Base-by-base conservation (phyloP, 208 protist species). In the Acanthamoeba quina region DNA sequence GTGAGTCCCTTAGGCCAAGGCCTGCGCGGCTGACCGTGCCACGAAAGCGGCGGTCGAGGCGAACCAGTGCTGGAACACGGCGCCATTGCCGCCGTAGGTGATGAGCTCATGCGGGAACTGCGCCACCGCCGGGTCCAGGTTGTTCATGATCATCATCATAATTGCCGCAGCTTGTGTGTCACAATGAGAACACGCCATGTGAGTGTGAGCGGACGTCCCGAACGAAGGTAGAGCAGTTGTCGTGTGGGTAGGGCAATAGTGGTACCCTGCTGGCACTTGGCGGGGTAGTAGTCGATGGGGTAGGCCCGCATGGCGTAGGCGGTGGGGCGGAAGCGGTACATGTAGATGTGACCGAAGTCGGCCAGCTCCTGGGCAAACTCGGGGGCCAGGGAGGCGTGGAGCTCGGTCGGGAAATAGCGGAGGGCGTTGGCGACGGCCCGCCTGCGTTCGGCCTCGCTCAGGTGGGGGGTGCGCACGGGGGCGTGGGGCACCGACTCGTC, bases 141-240 rank as follows among this genome's bases (percentile, higher is more conserved):
- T 98, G 89, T 98, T 98, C 95, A 97, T 96, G 78, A 98, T 98
- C 98, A 98, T 98, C 58, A 98, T 34, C 97, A 98, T 98, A 47
- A 98, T 98, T 5, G 97, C 94, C 44, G 96, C 96, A 24, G 98
- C 98, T 95, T 94, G 6, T 5, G 5, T 19, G 17, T 90, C 34
- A 89, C 37, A 74, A 94, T 44, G 68, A 58, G 17, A n/a, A 26
- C 19, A 19, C 29, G 34, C 70, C 29, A 47, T n/a, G 62, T 90
- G 37, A 19, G 83, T 24, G 26, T 70, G 6, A 72, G 17, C 17
- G 34, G 34, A 37, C 56, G 37, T 2, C 37, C 3, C 1, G 37
- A 41, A 41, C 37, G 37, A 41, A 2, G 54, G 2, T 60, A 60
- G 54, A 21, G 19, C 1, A 60, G 54, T 21, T 24, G 29, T 70